Evolutionary conservation across 352 stramenopile genomes (phyloP), one percentile per base, ranked within the genome.

Genomic region (Pseudoperonospora humuli): DNA sequence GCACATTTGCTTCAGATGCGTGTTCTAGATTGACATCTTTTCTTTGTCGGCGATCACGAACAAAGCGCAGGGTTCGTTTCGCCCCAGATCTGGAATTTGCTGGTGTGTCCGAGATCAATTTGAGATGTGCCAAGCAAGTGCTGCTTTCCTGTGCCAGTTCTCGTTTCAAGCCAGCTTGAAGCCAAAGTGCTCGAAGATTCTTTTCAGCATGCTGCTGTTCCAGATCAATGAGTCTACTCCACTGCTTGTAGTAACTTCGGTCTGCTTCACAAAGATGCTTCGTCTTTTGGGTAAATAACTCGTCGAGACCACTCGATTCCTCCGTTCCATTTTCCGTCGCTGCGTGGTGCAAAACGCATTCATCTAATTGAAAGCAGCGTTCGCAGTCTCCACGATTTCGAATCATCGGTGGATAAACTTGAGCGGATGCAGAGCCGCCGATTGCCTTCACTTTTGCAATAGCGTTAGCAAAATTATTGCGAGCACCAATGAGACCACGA

Each of bases 261-360:
- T 90, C 77, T 4, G 18, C 24, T 18, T 71, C 60, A 13, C 24
- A 40, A 18, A 92, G 62, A 51, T 92, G 80, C 0, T 60, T 59
- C 1, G 74, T 72, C 35, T 75, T 78, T 13, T 52, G 24, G 7
- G 68, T 57, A 44, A 92, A 92, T 3, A 86, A 10, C 9, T 89
- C 77, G 19, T 74, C 72, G 11, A 90, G 61, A 5, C 61, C 80
- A 49, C 77, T 88, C 3, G 75, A 86, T 41, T 74, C 58, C 1
- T 50, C 42, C 29, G 57, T 82, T 20, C 85, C 83, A 38, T 83
- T 81, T 37, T 95, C 84, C 0, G 80, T 66, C 3, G 79, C 75
- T 11, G 67, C 64, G 45, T 95, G 86, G 43, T 92, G 74, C 17
- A 95, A 49, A n/a, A 95, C 60, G 37, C 86, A 96, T 41, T 94